These are phyloP conservation scores for Syzygium oleosum DNA, from an alignment of 345 rosid genomes.

Conservation along the genomic window DNA sequence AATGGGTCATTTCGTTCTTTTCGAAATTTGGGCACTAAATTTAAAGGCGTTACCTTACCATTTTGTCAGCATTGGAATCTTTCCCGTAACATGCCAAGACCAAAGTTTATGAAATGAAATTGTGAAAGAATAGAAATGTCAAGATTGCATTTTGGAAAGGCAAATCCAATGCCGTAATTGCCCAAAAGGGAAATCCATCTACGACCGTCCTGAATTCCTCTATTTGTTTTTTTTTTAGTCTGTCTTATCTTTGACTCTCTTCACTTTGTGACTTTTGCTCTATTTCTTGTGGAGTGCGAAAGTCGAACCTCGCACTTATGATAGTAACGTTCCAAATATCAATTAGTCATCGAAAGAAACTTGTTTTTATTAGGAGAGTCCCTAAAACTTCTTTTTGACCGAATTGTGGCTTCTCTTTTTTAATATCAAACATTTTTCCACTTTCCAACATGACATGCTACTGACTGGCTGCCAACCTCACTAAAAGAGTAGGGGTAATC, in stretches of 20 bases:
- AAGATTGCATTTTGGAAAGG: background rate
- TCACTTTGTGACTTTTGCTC: too few species aligned
- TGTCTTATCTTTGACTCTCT: too few species aligned
- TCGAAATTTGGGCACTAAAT: background rate
- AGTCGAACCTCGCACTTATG: too few species aligned
- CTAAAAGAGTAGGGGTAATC: background rate
- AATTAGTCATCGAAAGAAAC: too few species aligned
- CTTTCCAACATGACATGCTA: fast-evolving
- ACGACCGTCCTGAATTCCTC: fast-evolving
- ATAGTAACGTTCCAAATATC: background rate
- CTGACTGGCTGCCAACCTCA: fast-evolving
- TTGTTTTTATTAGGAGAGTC: background rate
- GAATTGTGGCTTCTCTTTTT: too few species aligned
- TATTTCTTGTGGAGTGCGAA: fast-evolving
- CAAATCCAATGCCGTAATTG: background rate
- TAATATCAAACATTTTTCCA: too few species aligned
- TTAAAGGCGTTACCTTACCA: background rate
- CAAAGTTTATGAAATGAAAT: background rate
- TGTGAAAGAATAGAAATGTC: background rate
- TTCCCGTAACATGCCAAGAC: background rate
- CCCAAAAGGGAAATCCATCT: background rate
- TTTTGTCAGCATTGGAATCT: background rate
- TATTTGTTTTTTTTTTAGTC: background rate
- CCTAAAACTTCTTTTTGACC: too few species aligned
- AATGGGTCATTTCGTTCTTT: background rate